phyloP scores from a whole-genome alignment of 2,329 filamentous ascomycete species.

The Aspergillus sp. region DNA sequence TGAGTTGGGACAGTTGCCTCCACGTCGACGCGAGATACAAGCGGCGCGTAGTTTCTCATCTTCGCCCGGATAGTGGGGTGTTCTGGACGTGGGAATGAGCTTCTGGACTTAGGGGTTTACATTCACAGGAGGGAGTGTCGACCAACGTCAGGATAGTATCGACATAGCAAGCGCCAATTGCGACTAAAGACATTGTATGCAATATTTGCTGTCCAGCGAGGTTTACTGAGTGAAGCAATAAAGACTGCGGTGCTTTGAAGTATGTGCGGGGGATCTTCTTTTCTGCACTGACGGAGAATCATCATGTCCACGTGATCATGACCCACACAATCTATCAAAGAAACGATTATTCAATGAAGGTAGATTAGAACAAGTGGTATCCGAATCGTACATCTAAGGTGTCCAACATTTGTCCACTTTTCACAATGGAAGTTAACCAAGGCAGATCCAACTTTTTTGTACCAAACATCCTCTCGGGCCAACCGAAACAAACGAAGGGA shows the following conservation, averaged over 20 bases:
- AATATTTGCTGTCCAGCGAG: neutral
- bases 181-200: constrained; percentile 54
- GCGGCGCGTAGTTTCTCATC: constrained; percentile 71
- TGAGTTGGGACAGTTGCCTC: constrained; percentile 72
- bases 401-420: too few relatives aligned
- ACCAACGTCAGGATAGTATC: constrained; percentile 67
- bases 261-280: too few relatives aligned
- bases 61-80: constrained; percentile 62
- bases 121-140: constrained; percentile 4
- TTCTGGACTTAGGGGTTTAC: constrained; percentile 1
- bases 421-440: too few relatives aligned
- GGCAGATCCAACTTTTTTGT: too few relatives aligned
- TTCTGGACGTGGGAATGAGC: constrained; percentile 18
- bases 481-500: too few relatives aligned
- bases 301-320: too few relatives aligned
- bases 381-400: too few relatives aligned
- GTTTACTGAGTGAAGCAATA: neutral
- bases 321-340: too few relatives aligned
- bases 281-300: too few relatives aligned
- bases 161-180: constrained; percentile 67
- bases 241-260: neutral
- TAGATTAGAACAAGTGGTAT: too few relatives aligned
- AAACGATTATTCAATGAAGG: too few relatives aligned
- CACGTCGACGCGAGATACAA: constrained; percentile 58
- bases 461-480: too few relatives aligned